Base-by-base conservation (phyloP, 176 grass and related monocot species). In the Rhynchospora breviuscula region DNA sequence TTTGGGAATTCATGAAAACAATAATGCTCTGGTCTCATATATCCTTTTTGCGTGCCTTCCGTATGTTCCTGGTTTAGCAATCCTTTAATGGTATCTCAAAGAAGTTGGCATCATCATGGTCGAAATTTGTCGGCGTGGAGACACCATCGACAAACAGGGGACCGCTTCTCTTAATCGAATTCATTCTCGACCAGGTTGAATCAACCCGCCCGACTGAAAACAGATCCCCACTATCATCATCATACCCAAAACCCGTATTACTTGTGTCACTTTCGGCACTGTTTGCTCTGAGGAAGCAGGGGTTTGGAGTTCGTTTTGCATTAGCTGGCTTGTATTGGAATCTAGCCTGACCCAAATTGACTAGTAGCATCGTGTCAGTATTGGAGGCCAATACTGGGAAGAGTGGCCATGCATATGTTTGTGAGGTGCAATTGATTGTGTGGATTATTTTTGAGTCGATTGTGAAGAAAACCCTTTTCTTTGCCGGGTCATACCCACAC, bases 391-490 rank as follows among this genome's bases (percentile, higher is more conserved):
- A 51, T 18, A 91, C 83, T 14, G 97, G 93, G 88, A 93, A 96
- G 25, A 99, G 78, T 59, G 97, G 97, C 15, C 76, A 80, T 45
- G 61, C 10, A 88, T 89, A 99, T 60, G 88, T 86, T 67, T 99
- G 93, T 49, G 97, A 92, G 81, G 83, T 87, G 91, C 93, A 99
- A 79, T 85, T 90, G 64, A 99, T 85, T 18, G 87, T 82, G 85
- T 99, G 93, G 7, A 88, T 83, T 25, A 93, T 77, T 84, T 89
- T 81, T 12, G 89, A 89, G 83, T 99, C 93, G 48, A 93, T 85
- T 83, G 97, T 99, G 93, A 99, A 99, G 88, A 93, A 93, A 18
- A 99, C 93, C 89, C 90, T 96, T 71, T 94, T 89, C 85, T 85
- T 95, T 52, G 85, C 76, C 35, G 96, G 96, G 58, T 95, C 93